A percentile compares a stretch with the other conserved stretches of the same genome.
Conservation (phyloP, 1,139 yeast species). For the Geotrichum australiense region DNA sequence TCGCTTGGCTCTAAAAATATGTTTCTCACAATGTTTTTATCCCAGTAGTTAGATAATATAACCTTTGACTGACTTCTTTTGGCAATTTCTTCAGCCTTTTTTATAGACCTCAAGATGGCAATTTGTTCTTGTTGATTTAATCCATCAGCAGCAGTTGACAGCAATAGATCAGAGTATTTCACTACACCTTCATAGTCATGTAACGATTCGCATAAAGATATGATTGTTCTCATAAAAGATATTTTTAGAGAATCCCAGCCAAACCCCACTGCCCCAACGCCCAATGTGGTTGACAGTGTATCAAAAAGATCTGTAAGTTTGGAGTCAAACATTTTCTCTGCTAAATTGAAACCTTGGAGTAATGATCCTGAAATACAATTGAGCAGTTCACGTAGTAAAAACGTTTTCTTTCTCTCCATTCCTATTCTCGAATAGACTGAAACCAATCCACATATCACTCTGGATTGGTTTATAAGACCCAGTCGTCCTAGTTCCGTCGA, state of each 20-base stretch:
- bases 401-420: constrained; percentile 58
- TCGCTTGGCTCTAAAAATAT: constrained; percentile 24
- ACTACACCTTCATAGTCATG: constrained; percentile 43
- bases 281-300: constrained; percentile 27
- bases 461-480: constrained; percentile 28
- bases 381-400: constrained; percentile 56
- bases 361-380: constrained; percentile 29
- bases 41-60: constrained; percentile 50
- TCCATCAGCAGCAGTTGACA: constrained; percentile 49
- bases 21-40: constrained; percentile 55
- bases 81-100: constrained; percentile 24
- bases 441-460: constrained; percentile 60
- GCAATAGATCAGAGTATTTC: constrained; percentile 43
- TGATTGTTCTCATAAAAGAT: constrained; percentile 48
- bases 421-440: constrained; percentile 55
- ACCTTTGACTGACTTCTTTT: constrained; percentile 19
- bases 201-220: constrained; percentile 46
- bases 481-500: constrained; percentile 45
- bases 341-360: not conserved
- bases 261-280: constrained; percentile 29
- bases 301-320: constrained; percentile 27
- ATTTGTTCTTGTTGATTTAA: constrained; percentile 45
- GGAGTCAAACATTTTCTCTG: not conserved
- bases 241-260: constrained; percentile 58
- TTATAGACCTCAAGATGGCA: constrained; percentile 27